These are phyloP conservation scores for Starmerella powellii DNA, from an alignment of 805 yeast species.

Conservation along the genomic window DNA sequence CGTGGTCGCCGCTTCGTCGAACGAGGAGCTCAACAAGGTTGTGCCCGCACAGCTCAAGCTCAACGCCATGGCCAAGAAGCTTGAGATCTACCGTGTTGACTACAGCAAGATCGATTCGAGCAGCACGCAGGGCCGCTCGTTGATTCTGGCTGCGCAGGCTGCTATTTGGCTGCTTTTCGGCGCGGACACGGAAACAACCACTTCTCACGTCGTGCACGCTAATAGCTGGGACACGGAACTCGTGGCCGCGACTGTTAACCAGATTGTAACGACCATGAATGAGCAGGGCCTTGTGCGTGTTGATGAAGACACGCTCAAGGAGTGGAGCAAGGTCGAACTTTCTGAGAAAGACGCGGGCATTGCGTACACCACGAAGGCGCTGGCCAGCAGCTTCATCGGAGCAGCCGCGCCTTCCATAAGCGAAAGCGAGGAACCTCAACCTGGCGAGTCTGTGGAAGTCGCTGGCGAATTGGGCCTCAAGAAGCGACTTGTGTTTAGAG, in stretches of 20 bases:
- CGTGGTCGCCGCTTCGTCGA: constrained; percentile 31
- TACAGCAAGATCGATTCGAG: constrained; percentile 47
- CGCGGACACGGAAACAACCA: constrained; percentile 54
- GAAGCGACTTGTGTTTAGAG: constrained; percentile 62
- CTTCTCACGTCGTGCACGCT: constrained; percentile 66
- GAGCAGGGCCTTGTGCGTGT: constrained; percentile 26
- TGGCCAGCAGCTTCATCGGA: constrained; percentile 19
- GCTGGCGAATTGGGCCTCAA: constrained; percentile 34
- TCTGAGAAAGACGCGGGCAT: constrained; percentile 12
- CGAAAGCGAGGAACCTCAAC: constrained; percentile 25
- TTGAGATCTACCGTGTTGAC: constrained; percentile 49
- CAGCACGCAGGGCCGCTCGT: constrained; percentile 58
- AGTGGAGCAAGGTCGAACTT: constrained; percentile 27
- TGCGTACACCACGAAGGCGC: constrained; percentile 12
- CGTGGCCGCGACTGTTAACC: constrained; percentile 42
- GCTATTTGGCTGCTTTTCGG: constrained; percentile 66
- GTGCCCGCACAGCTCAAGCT: constrained; percentile 45
- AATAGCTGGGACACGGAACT: constrained; percentile 75
- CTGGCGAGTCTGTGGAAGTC: constrained; percentile 35
- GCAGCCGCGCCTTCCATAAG: background rate
- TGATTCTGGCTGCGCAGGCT: constrained; percentile 61
- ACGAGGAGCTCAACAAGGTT: constrained; percentile 40
- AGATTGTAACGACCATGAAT: constrained; percentile 25
- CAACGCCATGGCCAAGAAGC: constrained; percentile 40
- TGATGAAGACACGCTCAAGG: constrained; percentile 29